Conservation (phyloP, 805 yeast genomes). For the Dipodascus geniculatus region DNA sequence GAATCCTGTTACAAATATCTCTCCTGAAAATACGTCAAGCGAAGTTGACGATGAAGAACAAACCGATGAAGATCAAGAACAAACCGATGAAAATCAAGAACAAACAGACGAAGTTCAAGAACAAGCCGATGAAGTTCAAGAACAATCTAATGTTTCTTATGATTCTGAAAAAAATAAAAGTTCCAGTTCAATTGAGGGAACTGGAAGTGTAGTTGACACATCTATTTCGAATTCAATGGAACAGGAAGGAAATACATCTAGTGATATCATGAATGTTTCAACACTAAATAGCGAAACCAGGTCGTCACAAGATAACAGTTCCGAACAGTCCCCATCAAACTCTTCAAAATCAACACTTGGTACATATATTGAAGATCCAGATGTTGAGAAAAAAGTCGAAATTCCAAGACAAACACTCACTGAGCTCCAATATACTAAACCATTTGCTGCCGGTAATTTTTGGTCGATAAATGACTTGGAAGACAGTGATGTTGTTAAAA, state of each 20-base stretch:
- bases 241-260: too few relatives aligned
- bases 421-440: not conserved
- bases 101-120: slow-evolving; percentile 7
- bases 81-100: not conserved
- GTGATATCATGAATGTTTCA: too few relatives aligned
- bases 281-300: too few relatives aligned
- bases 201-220: too few relatives aligned
- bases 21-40: too few relatives aligned
- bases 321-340: too few relatives aligned
- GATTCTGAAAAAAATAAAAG: not conserved
- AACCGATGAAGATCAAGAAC: not conserved
- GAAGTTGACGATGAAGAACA: not conserved
- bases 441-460: not conserved
- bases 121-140: slow-evolving; percentile 9
- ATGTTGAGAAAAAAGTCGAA: not conserved
- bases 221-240: too few relatives aligned
- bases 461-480: not conserved
- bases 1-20: too few relatives aligned
- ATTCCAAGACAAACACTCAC: not conserved
- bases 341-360: not conserved
- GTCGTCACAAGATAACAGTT: too few relatives aligned
- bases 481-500: not conserved
- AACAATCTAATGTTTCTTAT: not conserved
- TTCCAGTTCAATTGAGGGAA: too few relatives aligned
- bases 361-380: not conserved